Conservation (phyloP, 2,329 filamentous ascomycete genomes). For the Neodidymelliopsis sp. region DNA sequence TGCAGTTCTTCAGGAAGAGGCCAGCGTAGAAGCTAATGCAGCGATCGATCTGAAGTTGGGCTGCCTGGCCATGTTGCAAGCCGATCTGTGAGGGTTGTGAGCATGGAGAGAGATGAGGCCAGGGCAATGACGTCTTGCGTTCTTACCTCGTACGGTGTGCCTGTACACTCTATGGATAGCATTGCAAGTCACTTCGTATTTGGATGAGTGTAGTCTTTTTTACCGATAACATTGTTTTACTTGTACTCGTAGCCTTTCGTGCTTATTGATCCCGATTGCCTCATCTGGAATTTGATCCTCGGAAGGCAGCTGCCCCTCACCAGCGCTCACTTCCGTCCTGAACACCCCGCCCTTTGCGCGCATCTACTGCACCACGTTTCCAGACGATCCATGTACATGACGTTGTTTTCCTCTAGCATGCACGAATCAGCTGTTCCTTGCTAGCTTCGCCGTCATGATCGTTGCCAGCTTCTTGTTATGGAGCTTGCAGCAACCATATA, state of each 20-base stretch:
- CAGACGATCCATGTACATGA: neutral
- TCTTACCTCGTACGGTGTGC: constrained; percentile 53
- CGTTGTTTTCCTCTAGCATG: neutral
- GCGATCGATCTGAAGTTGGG: constrained; percentile 51
- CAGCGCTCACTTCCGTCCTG: constrained; percentile 30
- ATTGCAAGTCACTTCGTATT: constrained; percentile 30
- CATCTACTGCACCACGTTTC: constrained; percentile 3
- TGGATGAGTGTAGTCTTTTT: neutral
- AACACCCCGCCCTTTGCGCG: constrained; percentile 13
- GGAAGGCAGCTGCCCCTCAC: constrained; percentile 16
- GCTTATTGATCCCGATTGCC: neutral
- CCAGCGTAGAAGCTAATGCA: constrained; percentile 57
- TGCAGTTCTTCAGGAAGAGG: constrained; percentile 58
- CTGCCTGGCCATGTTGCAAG: constrained; percentile 54
- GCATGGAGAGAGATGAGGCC: neutral
- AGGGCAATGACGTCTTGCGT: constrained; percentile 26
- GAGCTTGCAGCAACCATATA: neutral
- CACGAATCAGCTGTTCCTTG: neutral
- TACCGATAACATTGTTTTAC: too few relatives aligned
- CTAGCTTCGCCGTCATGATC: neutral
- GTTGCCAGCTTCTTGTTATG: neutral
- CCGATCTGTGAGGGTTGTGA: constrained; percentile 53
- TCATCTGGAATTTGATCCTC: constrained; percentile 1
- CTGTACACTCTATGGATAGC: constrained; percentile 51
- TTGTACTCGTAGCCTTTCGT: neutral